Evolutionary conservation across 2,329 filamentous ascomycete genomes (phyloP).

Genomic region (Claviceps cyperi): DNA sequence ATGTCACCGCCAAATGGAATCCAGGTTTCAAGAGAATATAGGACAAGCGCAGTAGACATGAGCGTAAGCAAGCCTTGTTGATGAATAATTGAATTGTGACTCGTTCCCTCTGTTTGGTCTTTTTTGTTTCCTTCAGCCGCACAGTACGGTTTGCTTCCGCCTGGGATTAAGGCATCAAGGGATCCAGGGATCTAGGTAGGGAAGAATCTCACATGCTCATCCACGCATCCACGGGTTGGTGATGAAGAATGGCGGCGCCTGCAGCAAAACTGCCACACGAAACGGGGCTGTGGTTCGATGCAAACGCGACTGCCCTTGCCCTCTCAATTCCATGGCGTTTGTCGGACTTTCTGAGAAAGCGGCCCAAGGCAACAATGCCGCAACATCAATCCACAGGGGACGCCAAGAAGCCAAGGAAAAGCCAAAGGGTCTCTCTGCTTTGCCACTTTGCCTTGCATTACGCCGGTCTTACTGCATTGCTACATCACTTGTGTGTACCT

Average conservation of each 20-base stretch:
- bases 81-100: too few relatives aligned
- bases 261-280: not conserved
- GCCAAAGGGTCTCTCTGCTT: not conserved
- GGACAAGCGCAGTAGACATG: not conserved
- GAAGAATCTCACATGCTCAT: not conserved
- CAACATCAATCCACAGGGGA: not conserved
- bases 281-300: not conserved
- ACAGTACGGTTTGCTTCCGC: too few relatives aligned
- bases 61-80: not conserved
- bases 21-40: not conserved
- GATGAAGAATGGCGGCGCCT: not conserved
- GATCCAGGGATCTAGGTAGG: too few relatives aligned
- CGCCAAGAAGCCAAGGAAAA: not conserved
- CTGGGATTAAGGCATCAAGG: too few relatives aligned
- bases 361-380: not conserved
- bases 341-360: not conserved
- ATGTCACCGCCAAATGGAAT: too few relatives aligned
- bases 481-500: not conserved
- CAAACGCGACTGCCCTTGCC: not conserved
- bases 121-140: not conserved
- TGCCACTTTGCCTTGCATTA: slow-evolving; percentile 2
- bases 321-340: not conserved
- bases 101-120: not conserved
- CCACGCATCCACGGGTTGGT: not conserved
- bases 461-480: not conserved